Conservation (phyloP, 2,329 filamentous ascomycete genomes). For the Colletotrichum viniferum region DNA sequence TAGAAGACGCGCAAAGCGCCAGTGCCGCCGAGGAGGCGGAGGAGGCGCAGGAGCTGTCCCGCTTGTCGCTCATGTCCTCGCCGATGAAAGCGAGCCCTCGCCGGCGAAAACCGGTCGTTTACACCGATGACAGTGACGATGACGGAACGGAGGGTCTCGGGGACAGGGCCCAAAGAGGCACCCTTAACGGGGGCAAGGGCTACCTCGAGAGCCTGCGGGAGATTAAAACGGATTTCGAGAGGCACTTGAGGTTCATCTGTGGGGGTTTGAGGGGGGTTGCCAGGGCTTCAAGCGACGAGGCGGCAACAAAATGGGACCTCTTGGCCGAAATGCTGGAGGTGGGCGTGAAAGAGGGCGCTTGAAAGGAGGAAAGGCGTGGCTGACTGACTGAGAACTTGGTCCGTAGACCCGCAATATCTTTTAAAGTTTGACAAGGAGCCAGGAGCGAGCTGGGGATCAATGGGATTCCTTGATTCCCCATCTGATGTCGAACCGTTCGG, state of each 20-base stretch:
- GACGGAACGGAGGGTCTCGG: slow-evolving; percentile 35
- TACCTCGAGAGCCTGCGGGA: slow-evolving; percentile 59
- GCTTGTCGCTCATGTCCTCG: slow-evolving; percentile 40
- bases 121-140: slow-evolving; percentile 37
- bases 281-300: slow-evolving; percentile 69
- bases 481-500: background rate
- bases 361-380: background rate
- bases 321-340: slow-evolving; percentile 80
- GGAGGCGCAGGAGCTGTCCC: slow-evolving; percentile 42
- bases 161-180: slow-evolving; percentile 4
- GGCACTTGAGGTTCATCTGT: slow-evolving; percentile 70
- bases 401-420: slow-evolving; percentile 12
- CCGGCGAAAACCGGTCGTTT: slow-evolving; percentile 16
- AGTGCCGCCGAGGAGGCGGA: slow-evolving; percentile 41
- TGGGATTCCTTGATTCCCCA: slow-evolving; percentile 21
- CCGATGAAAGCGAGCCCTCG: slow-evolving; percentile 30
- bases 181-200: slow-evolving; percentile 30
- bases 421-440: slow-evolving; percentile 13
- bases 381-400: slow-evolving; percentile 7
- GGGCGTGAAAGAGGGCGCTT: slow-evolving; percentile 31
- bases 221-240: slow-evolving; percentile 67
- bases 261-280: slow-evolving; percentile 77
- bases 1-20: slow-evolving; percentile 63
- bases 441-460: slow-evolving; percentile 10
- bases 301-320: slow-evolving; percentile 73